phyloP scores from a whole-genome alignment of 202 grass and related monocot species.

The Panicum virgatum region DNA sequence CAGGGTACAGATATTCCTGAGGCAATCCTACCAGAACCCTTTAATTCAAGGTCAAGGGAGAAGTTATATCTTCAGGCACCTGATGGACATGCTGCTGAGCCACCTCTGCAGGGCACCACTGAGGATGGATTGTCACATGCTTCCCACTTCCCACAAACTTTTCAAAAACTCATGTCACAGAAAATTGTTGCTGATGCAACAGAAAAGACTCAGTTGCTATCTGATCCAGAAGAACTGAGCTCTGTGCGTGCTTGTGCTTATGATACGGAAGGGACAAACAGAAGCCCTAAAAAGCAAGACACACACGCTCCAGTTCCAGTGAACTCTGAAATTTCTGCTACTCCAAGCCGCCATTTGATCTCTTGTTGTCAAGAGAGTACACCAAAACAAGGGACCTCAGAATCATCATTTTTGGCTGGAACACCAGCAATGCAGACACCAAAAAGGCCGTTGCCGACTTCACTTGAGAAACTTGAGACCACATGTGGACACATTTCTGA shows the following conservation, averaged over 20 bases:
- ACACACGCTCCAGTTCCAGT: slow-evolving; percentile 12
- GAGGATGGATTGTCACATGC: slow-evolving; percentile 48
- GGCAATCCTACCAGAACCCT: slow-evolving; percentile 82
- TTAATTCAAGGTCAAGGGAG: slow-evolving; percentile 51
- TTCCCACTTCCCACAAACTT: slow-evolving; percentile 83
- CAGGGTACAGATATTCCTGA: slow-evolving; percentile 77
- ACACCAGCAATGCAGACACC: slow-evolving; percentile 75
- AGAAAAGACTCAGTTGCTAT: slow-evolving; percentile 55
- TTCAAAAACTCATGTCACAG: slow-evolving; percentile 66
- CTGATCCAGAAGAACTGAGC: slow-evolving; percentile 35
- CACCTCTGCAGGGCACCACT: slow-evolving; percentile 31
- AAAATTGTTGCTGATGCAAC: slow-evolving; percentile 49
- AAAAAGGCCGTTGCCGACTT: slow-evolving; percentile 64
- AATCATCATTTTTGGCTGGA: slow-evolving; percentile 37
- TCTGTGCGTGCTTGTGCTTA: slow-evolving; percentile 21
- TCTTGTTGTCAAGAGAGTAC: slow-evolving; percentile 52
- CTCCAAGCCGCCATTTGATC: slow-evolving; percentile 31
- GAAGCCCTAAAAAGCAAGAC: slow-evolving; percentile 35
- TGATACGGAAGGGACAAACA: slow-evolving; percentile 28
- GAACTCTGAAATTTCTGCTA: slow-evolving; percentile 36
- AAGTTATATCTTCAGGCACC: slow-evolving; percentile 42
- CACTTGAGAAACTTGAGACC: slow-evolving; percentile 46
- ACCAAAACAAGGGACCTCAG: slow-evolving; percentile 49
- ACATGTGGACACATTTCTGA: slow-evolving; percentile 53
- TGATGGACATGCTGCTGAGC: slow-evolving; percentile 37